phyloP scores from a whole-genome alignment of 169 alveolate genomes.

The Babesia sp. region DNA sequence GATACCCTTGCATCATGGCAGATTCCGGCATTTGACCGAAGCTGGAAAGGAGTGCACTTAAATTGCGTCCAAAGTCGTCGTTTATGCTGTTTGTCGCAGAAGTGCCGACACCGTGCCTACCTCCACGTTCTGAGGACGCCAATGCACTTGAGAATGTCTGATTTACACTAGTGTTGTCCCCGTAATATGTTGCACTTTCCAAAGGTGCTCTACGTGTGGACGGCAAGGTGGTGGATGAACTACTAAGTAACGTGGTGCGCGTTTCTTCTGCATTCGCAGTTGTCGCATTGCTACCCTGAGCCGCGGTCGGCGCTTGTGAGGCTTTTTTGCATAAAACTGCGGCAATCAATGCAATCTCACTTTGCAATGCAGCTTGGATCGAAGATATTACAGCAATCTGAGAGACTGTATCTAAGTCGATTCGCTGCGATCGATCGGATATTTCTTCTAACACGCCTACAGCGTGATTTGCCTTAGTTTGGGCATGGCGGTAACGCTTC shows the following conservation, averaged over 20 bases:
- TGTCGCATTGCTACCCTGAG: background rate
- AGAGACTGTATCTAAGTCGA: background rate
- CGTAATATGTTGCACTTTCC: background rate
- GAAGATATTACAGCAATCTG: background rate
- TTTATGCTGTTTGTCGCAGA: background rate
- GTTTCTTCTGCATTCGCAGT: background rate
- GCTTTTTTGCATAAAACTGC: background rate
- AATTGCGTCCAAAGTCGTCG: background rate
- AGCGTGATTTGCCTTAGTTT: background rate
- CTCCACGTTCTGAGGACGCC: too few species aligned
- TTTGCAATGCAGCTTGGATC: conserved; percentile 20
- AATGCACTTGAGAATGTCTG: too few species aligned
- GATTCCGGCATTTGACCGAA: background rate
- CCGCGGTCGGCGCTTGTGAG: background rate
- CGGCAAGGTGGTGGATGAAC: background rate
- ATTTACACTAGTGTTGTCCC: too few species aligned
- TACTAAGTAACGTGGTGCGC: background rate
- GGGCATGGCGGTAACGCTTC: conserved; percentile 20
- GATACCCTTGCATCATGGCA: background rate
- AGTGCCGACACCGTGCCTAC: too few species aligned
- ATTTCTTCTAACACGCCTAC: background rate
- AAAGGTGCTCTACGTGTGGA: background rate
- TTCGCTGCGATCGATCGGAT: conserved; percentile 3
- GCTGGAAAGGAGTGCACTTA: background rate
- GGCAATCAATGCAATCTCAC: conserved; percentile 9